Evolutionary conservation across 2,329 filamentous ascomycete species (phyloP), one percentile per base, ranked within the genome.

Genomic region (Aspergillus luchuensis): DNA sequence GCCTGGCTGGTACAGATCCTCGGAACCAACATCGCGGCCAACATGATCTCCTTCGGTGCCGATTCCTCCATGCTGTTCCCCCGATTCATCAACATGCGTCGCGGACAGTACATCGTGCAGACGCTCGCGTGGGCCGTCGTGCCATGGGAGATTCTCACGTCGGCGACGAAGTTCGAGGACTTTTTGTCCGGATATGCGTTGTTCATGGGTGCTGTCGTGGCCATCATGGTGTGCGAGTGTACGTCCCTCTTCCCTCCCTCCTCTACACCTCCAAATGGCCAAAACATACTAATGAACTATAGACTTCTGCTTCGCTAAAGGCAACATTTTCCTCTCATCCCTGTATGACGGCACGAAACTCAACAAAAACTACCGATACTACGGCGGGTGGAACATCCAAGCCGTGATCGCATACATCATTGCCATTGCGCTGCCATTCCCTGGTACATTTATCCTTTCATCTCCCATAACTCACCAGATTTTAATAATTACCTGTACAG

Each of bases 61-160:
- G 66, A 80, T 69, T 17, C 73, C 64, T 57, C 74, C 63, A 57
- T 78, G 78, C 80, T 43, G 74, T 85, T 33, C 77, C 81, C 83
- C 1, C 75, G 76, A 21, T 85, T 80, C 68, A 72, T 85, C 63
- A 84, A 85, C 66, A 84, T 86, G 67, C 71, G 73, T 19, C 79
- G 84, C 11, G 84, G 84, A 10, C 81, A 80, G 51, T 70, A 85
- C 28, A 72, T 85, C 43, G 78, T 80, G 3, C 80, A 83, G 8
- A 65, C 85, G 11, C 74, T 84, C 3, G 82, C 81, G 39, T 87
- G 84, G 83, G 80, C 80, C 2, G 77, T 62, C 21, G 53, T 51
- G 1, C 60, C 60, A 3, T 62, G 57, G 60, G 55, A 62, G 36
- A 62, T 62, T 43, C 54, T 62, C 11, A 28, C 45, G 11, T 57